Percentiles rank a stretch among this genome's conserved stretches.
These are phyloP conservation scores for Phyllosticta capitalensis DNA, from an alignment of 2,329 filamentous ascomycete species.

Conservation along the genomic window DNA sequence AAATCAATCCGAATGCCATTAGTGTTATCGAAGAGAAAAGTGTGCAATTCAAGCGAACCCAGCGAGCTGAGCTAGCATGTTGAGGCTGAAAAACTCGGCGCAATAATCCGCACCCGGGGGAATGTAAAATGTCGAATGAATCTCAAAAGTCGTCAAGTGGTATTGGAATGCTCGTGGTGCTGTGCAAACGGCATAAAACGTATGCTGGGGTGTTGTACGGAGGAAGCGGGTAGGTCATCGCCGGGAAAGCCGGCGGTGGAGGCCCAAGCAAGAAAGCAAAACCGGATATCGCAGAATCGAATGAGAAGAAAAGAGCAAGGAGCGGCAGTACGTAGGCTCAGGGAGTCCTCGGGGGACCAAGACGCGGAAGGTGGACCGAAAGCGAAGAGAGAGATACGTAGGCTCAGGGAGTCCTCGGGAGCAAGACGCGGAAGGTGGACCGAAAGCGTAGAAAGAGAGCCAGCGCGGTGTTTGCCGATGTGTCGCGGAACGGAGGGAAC, in stretches of 20 bases:
- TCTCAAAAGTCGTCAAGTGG: not conserved
- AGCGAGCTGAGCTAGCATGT: not conserved
- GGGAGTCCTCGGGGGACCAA: not conserved
- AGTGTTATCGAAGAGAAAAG: not conserved
- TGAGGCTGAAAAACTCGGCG: not conserved
- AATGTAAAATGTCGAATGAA: not conserved
- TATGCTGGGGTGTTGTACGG: not conserved
- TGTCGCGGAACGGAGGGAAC: not conserved
- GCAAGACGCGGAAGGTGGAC: not conserved
- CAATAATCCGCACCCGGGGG: not conserved
- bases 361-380: not conserved
- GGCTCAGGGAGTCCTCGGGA: not conserved
- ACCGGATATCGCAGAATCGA: not conserved
- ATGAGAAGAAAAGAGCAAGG: not conserved
- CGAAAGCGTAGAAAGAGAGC: not conserved
- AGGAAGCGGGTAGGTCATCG: not conserved
- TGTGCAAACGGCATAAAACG: not conserved
- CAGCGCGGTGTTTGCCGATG: constrained; percentile 3
- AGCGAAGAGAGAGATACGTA: not conserved
- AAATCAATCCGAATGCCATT: not conserved
- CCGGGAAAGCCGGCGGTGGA: not conserved
- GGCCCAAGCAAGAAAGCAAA: not conserved
- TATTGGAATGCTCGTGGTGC: not conserved
- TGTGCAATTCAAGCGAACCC: not conserved
- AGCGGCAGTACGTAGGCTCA: not conserved